Evolutionary conservation across 495 filamentous ascomycete genomes (phyloP), one percentile per base, ranked within the genome.

Genomic region (Friedmanniomyces endolithicus): DNA sequence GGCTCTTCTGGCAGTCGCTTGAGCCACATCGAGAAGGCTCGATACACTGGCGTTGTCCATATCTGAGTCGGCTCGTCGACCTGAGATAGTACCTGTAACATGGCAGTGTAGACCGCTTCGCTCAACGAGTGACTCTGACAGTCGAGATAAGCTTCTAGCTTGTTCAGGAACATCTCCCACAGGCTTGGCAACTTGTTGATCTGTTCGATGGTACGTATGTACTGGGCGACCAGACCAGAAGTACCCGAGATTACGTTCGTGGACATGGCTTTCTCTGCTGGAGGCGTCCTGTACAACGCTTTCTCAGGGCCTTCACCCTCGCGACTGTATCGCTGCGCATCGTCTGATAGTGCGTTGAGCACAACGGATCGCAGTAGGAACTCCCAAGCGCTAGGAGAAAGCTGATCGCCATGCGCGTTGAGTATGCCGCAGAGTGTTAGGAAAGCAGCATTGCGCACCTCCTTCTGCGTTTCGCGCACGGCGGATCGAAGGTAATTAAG

Each of bases 361-460:
- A 62, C 11, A 20, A 58, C 29, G 23, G 19, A 51, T 12, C 59
- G 43, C 37, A 62, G 24, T 8, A 24, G 88, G 46, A 89, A 73
- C 33, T 80, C 81, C 90, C 89, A 95, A 11, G 88, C 83, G 61
- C 83, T 77, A 0, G 85, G 78, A 11, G 78, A 81, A 12, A 97
- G 75, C 48, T 83, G 81, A 61, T 90, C 86, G 25, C 86, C 89
- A 55, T 89, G 88, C 3, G 86, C 88, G 68, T 94, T 87, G 58
- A 97, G 88, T 49, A 97, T 96, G 35, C 89, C 77, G 52, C 96
- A 78, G 16, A 96, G 70, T 0, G 89, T 95, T 65, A 94, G 90
- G 31, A 97, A 82, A 6, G 89, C 86, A 76, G 88, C 89, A 62
- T 96, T 94, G 49, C 92, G 78, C 47, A 96, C 78, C 63, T 97